Conservation (phyloP, 345 rosid genomes). For the Dipteronia sinensis region DNA sequence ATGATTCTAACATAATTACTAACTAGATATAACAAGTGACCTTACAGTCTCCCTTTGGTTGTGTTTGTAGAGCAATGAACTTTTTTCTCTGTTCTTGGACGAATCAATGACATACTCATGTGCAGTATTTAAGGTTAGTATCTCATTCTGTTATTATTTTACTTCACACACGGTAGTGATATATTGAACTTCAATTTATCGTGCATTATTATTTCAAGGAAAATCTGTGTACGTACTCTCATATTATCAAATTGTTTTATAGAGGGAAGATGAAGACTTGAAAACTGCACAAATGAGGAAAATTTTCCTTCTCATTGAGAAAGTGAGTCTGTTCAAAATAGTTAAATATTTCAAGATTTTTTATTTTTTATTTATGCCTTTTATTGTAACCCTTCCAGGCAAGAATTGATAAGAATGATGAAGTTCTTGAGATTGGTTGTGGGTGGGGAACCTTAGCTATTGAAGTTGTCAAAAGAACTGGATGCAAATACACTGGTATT, state of each 20-base stretch:
- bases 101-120: conserved; percentile 92
- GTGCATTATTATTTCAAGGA: background rate
- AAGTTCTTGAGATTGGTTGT: conserved; percentile 84
- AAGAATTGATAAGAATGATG: conserved; percentile 55
- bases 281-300: conserved; percentile 78
- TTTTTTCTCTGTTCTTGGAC: conserved; percentile 76
- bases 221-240: background rate
- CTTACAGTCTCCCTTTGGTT: conserved; percentile 11
- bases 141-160: background rate
- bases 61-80: conserved; percentile 68
- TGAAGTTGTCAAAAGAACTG: conserved; percentile 81
- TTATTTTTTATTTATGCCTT: background rate
- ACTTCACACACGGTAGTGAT: background rate
- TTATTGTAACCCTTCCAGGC: conserved; percentile 37
- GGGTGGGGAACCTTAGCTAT: conserved; percentile 97
- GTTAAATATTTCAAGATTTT: background rate
- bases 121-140: conserved; percentile 74
- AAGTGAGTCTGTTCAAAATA: conserved; percentile 38
- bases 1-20: background rate
- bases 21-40: background rate
- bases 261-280: conserved; percentile 71
- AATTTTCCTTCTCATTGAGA: conserved; percentile 65
- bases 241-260: background rate
- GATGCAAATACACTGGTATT: conserved; percentile 86
- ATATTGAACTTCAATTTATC: background rate